A percentile compares a stretch with the other conserved stretches of the same genome.
These are phyloP conservation scores for Pythium insidiosum DNA, from an alignment of 352 stramenopile species.

Conservation along the genomic window DNA sequence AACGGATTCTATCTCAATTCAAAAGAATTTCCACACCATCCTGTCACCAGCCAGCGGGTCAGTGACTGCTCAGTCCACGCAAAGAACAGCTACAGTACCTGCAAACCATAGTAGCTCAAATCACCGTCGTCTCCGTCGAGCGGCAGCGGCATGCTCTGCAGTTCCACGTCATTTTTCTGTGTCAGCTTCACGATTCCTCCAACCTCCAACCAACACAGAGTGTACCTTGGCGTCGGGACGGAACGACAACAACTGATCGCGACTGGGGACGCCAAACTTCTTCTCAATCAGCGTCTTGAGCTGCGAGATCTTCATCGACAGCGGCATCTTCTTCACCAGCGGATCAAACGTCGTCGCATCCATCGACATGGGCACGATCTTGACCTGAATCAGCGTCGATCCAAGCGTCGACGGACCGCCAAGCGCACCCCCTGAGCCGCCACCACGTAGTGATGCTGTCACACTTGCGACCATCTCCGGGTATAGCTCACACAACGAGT, in stretches of 20 bases:
- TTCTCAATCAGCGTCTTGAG: slow-evolving; percentile 64
- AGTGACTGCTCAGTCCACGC: neutral
- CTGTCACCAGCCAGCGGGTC: slow-evolving; percentile 13
- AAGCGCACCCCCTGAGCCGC: slow-evolving; percentile 10
- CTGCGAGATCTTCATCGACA: slow-evolving; percentile 72
- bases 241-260: slow-evolving; percentile 52
- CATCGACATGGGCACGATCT: slow-evolving; percentile 69
- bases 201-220: too few species aligned
- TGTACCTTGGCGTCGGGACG: slow-evolving; percentile 43
- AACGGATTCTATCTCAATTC: slow-evolving; percentile 14
- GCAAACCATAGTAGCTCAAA: slow-evolving; percentile 64
- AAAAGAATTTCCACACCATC: slow-evolving; percentile 62
- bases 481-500: slow-evolving; percentile 36
- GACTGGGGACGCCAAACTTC: slow-evolving; percentile 54
- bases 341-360: slow-evolving; percentile 53
- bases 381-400: slow-evolving; percentile 54
- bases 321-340: slow-evolving; percentile 56
- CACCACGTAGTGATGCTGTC: slow-evolving; percentile 9
- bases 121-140: slow-evolving; percentile 68
- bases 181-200: neutral
- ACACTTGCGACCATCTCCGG: slow-evolving; percentile 26
- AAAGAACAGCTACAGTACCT: slow-evolving; percentile 15
- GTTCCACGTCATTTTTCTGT: neutral
- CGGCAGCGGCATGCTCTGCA: slow-evolving; percentile 51
- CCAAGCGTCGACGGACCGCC: slow-evolving; percentile 28